These are phyloP conservation scores for Penicillium arizonense DNA, from an alignment of 495 filamentous ascomycete genomes.

Conservation along the genomic window DNA sequence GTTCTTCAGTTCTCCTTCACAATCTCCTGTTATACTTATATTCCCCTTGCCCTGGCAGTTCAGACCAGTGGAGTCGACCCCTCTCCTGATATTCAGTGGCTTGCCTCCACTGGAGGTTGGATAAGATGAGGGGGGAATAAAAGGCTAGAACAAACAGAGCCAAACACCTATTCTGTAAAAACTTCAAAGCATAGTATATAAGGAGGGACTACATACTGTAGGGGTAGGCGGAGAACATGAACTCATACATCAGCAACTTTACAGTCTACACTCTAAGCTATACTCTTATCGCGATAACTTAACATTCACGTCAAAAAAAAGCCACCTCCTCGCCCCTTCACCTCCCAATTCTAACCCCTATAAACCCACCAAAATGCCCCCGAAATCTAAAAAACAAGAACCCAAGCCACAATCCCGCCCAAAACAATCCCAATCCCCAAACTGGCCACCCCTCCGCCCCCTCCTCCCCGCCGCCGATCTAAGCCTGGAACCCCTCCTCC, in stretches of 20 bases:
- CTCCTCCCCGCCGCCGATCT: conserved; percentile 68
- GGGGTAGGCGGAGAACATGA: too few species aligned
- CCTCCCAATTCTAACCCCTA: neutral
- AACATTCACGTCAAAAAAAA: neutral
- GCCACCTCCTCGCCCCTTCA: neutral
- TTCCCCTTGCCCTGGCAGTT: too few species aligned
- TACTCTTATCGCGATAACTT: neutral
- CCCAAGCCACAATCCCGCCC: conserved; percentile 15
- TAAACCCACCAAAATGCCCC: conserved; percentile 14
- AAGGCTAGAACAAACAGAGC: conserved; percentile 8
- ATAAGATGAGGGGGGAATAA: conserved; percentile 1
- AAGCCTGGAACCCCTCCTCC: conserved; percentile 53
- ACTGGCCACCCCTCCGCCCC: conserved; percentile 80
- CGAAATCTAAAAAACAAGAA: conserved; percentile 24
- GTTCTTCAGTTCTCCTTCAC: neutral
- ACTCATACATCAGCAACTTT: too few species aligned
- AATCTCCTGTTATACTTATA: too few species aligned
- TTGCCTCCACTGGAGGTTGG: conserved; percentile 14
- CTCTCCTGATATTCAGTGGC: conserved; percentile 15
- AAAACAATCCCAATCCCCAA: conserved; percentile 36
- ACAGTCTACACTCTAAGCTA: too few species aligned
- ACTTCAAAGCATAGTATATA: neutral
- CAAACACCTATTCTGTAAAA: conserved; percentile 8
- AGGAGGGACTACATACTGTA: too few species aligned
- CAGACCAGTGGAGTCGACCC: conserved; percentile 16